Base-by-base conservation (phyloP, 257 asterid genomes). In the Solanum ossicruentum region DNA sequence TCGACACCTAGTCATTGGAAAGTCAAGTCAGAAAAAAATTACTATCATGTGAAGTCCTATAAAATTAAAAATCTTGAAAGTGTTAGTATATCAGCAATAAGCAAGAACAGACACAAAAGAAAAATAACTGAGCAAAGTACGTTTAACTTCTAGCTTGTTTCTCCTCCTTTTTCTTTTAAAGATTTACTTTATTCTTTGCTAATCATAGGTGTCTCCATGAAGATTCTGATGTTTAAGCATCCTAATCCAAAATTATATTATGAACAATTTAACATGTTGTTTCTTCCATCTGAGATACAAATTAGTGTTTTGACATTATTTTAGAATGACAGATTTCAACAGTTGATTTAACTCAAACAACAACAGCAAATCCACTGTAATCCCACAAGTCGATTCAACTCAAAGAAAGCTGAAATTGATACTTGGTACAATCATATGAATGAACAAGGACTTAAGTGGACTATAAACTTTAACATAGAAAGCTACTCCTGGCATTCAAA, bases 1-100 rank as follows among this genome's bases (percentile, higher is more conserved):
- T 96, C 98, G 83, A 96, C 99, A 72, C 84, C 84, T 82, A 72
- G 23, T 21, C 75, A 61, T 58, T 81, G 57, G 39, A 16, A 60
- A 21, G 18, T 39, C 21, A 20, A 56, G 28, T 47, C 13, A 63
- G n/a, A 7, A 73, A 3, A 72, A 11, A 16, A 47, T 21, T 41
- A 51, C 28, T 72, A 72, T 45, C 56, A 72, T 2, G 15, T 54
- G 20, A 13, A 72, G 55, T 43, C 32, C 16, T 43, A 43, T 72
- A 72, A 6, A 36, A 36, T 43, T 17, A 57, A 7, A 57, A 57
- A 18, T 58, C 26, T 36, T 69, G 47, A 17, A 69, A 69, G 0
- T 39, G 15, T 45, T 17, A 0, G 63, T 18, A 57, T 57, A 57
- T 23, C 23, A 57, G 66, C 66, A 58, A 58, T 58, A n/a, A 58